Conservation (phyloP, 2,329 filamentous ascomycete genomes). For the Xylariaceae sp. region DNA sequence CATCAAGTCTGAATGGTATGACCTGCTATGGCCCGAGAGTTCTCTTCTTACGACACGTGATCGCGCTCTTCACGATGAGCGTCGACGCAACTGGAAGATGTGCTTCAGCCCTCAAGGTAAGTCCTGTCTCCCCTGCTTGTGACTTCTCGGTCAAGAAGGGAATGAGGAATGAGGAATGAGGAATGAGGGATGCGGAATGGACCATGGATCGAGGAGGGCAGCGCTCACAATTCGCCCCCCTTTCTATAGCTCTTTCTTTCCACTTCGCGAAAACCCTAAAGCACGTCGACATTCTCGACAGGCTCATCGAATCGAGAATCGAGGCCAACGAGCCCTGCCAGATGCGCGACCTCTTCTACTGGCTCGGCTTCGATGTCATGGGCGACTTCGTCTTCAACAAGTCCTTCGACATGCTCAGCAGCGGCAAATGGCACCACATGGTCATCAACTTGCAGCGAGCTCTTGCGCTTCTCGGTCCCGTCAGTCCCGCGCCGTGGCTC, state of each 20-base stretch:
- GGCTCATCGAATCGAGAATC: slow-evolving; percentile 15
- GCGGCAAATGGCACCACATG: background rate
- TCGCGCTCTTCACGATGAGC: slow-evolving; percentile 20
- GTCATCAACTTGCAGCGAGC: slow-evolving; percentile 4
- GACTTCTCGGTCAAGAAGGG: background rate
- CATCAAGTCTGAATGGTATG: slow-evolving; percentile 28
- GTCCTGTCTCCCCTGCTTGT: background rate
- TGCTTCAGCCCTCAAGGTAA: slow-evolving; percentile 22
- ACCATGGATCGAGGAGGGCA: background rate
- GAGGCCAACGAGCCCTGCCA: slow-evolving; percentile 20
- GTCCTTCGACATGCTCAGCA: background rate
- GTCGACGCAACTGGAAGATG: slow-evolving; percentile 23
- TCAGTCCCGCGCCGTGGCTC: slow-evolving; percentile 29
- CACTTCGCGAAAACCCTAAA: slow-evolving; percentile 13
- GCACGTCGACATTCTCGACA: slow-evolving; percentile 19
- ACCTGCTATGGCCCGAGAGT: slow-evolving; percentile 21
- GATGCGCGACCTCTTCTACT: slow-evolving; percentile 16
- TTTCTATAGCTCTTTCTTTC: slow-evolving; percentile 15
- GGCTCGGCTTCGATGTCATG: slow-evolving; percentile 9
- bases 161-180: too few relatives aligned
- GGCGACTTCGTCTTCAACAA: slow-evolving; percentile 7
- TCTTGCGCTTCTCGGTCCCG: slow-evolving; percentile 28
- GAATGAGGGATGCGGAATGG: too few relatives aligned
- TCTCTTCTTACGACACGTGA: slow-evolving; percentile 22
- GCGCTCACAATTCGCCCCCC: background rate